Evolutionary conservation across 2,329 filamentous ascomycete species (phyloP), one percentile per base, ranked within the genome.

Genomic region (Xylaria sp.): DNA sequence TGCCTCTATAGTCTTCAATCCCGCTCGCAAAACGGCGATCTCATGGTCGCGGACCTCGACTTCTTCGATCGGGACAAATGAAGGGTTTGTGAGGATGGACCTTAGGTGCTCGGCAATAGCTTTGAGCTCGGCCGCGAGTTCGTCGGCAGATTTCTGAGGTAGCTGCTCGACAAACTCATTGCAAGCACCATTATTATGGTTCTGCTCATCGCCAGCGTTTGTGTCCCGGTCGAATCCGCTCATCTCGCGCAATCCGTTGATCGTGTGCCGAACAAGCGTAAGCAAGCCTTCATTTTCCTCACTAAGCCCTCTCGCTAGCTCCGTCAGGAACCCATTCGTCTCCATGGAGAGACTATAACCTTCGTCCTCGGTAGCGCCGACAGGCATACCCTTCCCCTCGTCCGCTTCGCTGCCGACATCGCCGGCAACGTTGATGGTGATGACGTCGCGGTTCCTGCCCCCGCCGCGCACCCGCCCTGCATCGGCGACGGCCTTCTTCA

Each of bases 41-140:
- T 97, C 94, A 63, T 96, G 90, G 67, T 99, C 94, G 57, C 94
- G 88, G n/a, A 93, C 79, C 72, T 96, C 89, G 2, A 99, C 92
- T 75, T 98, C 95, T 71, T 98, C 95, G 21, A 98, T 87, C 0
- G 94, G 92, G 14, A 97, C 95, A 75, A 98, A 99, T 2, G 94
- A 96, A 1, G 95, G 95, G 72, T 98, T 98, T 8, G 93, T 97
- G 46, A 99, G 82, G 38, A 99, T 86, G 2, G 85, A 90, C 67
- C 91, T 87, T 67, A 99, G 84, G 73, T 96, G 92, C 35, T 91
- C 87, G 63, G 98, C 83, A 9, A 96, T 88, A 6, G 81, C 81
- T 56, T 94, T 89, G 78, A 97, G 87, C 67, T 96, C 91, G 8
- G 79, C 74, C 0, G 90, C 87, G 64, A 98, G 84, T 46, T 94